phyloP scores from a whole-genome alignment of 352 stramenopile species.

The Phytophthora macrochlamydospora region DNA sequence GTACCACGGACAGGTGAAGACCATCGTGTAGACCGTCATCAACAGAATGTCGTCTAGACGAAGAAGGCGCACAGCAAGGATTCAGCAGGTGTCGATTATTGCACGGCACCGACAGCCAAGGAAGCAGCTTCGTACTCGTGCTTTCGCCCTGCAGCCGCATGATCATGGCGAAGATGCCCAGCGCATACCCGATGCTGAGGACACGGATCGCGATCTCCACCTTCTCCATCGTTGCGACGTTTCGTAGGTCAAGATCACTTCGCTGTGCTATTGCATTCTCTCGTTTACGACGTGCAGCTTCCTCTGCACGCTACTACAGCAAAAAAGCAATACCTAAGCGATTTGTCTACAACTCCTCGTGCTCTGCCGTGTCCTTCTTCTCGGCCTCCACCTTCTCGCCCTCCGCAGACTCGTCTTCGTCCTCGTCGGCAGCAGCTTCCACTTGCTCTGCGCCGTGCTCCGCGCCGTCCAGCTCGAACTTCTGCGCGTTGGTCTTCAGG shows the following conservation, averaged over 20 bases:
- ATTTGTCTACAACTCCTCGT: constrained; percentile 45
- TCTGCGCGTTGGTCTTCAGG: constrained; percentile 88
- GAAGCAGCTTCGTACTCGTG: constrained; percentile 44
- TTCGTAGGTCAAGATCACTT: constrained; percentile 1
- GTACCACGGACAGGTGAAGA: constrained; percentile 83
- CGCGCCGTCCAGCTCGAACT: constrained; percentile 74
- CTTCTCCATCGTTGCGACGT: constrained; percentile 49
- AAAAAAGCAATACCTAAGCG: constrained; percentile 29
- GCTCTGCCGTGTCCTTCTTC: constrained; percentile 54
- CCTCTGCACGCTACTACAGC: constrained; percentile 22
- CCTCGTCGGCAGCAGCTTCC: constrained; percentile 16
- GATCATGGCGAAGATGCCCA: constrained; percentile 63
- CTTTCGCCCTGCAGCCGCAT: constrained; percentile 53
- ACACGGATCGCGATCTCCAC: constrained; percentile 75
- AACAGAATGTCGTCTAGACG: constrained; percentile 72
- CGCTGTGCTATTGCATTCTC: constrained; percentile 12
- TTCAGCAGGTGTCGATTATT: no score
- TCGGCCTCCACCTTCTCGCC: constrained; percentile 6
- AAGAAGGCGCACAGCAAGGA: no score
- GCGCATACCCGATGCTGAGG: constrained; percentile 53
- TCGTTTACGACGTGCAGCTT: constrained; percentile 29
- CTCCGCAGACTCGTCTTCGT: constrained; percentile 19
- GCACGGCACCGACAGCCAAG: not conserved
- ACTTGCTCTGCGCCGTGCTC: constrained; percentile 55
- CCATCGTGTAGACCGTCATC: constrained; percentile 80